Base-by-base conservation (phyloP, 192 early-diverging fungal genomes). In the Backusella luteola region DNA sequence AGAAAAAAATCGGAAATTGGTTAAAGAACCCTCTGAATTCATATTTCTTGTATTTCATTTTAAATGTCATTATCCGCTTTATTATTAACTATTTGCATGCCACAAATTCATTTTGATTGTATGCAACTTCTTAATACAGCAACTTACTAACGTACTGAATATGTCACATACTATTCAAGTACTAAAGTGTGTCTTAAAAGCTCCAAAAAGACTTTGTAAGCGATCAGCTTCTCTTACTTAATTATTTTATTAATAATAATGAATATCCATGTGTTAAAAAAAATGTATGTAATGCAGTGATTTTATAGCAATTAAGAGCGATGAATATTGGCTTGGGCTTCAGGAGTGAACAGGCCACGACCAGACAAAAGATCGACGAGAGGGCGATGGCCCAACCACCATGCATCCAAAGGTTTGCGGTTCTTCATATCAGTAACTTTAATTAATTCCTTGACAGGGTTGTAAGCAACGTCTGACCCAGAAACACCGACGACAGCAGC, bases 401-500 rank as follows among this genome's bases (percentile, higher is more conserved):
- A 90, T 11, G 88, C 83, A 35, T 86, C 89, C 4, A 77, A 85
- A 34, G 92, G 85, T 76, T 93, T 91, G 41, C 92, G 89, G 59
- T 91, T 90, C 63, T 86, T 90, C 84, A 98, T 85, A 81, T 99
- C 95, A 0, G 95, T 93, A 35, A 92, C 89, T 19, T 75, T 73
- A 32, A 93, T 74, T 3, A 95, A 81, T 11, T 89, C 85, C 75
- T 80, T 75, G 21, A 96, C 85, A 34, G 95, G 89, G 11, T 92
- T 91, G 71, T 92, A 94, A 34, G 85, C 85, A 52, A 96, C 90
- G 34, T 90, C 85, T 26, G 91, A 90, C 19, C 96, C 96, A 9
- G 86, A 84, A 39, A 99, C 89, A 53, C 97, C 97, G 69, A 98
- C 91, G 6, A 97, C 92, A 32, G 83, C 84, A 14, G 89, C 89